Evolutionary conservation across 441 rosid genomes (phyloP).

Genomic region (Populus hybrid): DNA sequence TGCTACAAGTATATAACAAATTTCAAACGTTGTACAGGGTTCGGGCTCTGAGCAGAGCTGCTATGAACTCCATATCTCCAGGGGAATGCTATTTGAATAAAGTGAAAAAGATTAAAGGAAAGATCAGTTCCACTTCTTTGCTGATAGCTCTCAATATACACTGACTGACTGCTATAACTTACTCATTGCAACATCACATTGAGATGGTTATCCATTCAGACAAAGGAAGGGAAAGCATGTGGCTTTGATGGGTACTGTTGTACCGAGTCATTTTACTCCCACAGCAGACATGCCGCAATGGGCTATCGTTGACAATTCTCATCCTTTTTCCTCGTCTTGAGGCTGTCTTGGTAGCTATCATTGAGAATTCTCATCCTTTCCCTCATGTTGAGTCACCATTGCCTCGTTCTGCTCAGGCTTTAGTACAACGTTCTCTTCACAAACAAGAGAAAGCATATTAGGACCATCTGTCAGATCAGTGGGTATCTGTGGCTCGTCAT

Average conservation of each 20-base stretch:
- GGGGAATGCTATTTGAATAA: neutral
- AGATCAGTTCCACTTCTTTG: neutral
- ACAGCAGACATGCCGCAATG: neutral
- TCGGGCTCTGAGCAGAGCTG: neutral
- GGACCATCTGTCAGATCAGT: slow-evolving; percentile 19
- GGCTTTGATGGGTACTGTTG: slow-evolving; percentile 1
- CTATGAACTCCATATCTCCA: neutral
- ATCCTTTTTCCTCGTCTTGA: too few relatives aligned
- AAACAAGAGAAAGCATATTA: slow-evolving; percentile 26
- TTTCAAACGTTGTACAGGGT: neutral
- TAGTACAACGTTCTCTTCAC: slow-evolving; percentile 31
- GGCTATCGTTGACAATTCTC: too few relatives aligned
- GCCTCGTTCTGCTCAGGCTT: slow-evolving; percentile 26
- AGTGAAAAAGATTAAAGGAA: neutral
- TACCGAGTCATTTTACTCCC: neutral
- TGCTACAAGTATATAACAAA: neutral
- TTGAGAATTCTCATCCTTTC: slow-evolving; percentile 25
- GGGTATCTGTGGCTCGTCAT: slow-evolving; percentile 21
- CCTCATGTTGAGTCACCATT: slow-evolving; percentile 23
- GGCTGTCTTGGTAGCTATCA: slow-evolving; percentile 10
- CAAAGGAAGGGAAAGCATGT: neutral
- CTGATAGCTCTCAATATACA: neutral
- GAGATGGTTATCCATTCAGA: neutral
- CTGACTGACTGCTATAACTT: neutral
- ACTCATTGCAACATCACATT: neutral